Evolutionary conservation across 306 rosid genomes (phyloP), one percentile per base, ranked within the genome.

Genomic region (Sindora glabra): DNA sequence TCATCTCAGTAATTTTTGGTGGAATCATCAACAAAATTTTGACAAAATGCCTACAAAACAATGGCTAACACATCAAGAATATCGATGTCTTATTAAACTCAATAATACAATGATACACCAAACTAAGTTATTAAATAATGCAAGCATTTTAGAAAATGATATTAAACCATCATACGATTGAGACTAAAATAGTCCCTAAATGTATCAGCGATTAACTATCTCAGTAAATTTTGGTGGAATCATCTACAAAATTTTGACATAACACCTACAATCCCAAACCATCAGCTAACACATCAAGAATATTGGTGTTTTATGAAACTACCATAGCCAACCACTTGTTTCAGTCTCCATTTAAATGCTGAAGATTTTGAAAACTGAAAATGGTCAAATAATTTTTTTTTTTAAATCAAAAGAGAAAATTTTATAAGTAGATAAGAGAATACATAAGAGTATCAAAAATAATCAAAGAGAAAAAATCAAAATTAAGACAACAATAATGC

Each of bases 41-140:
- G 51, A 11, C 39, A 4, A 26, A 52, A 29, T 23, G 21, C 13
- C 74, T 34, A 27, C 37, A 57, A 56, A 63, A 49, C 19, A 25
- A 49, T n/a, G 42, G 59, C 49, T 54, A 30, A 30, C 26, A 37
- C 59, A 24, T 64, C 12, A 16, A 49, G 39, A 68, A 64, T 36
- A 51, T 25, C 23, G 15, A 33, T 15, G 37, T 16, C 30, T 16
- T 10, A 57, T 44, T 50, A 57, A 46, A 23, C 55, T 29, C n/a
- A n/a, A n/a, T n/a, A n/a, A n/a, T n/a, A n/a, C n/a, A n/a, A n/a
- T n/a, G n/a, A n/a, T n/a, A n/a, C 8, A 33, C 34, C 55, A 59
- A 33, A 67, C 17, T 36, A 33, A 24, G 34, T 34, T 13, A 58
- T 50, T 24, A 40, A 44, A 65, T 50, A 5, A 59, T 22, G 19